Base-by-base conservation (phyloP, 345 rosid species). In the Citrus glauca region DNA sequence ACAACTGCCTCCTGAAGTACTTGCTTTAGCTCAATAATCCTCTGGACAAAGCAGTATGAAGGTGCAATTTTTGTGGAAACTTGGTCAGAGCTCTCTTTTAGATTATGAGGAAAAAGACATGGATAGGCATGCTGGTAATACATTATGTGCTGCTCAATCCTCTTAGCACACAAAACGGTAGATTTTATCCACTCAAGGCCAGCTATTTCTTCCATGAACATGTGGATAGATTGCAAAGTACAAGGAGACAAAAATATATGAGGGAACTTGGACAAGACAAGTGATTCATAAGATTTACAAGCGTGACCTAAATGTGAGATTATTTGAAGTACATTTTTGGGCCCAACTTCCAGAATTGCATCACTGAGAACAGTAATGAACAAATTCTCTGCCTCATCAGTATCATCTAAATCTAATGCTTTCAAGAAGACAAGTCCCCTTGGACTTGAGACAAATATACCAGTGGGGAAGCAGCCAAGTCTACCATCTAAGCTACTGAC, bases 161-260 rank as follows among this genome's bases (percentile, higher is more conserved):
- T 82, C 81, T 82, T 85, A 16, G 86, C 82, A 79, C 82, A 79
- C 68, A 76, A 74, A 16, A 84, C 62, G 55, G 82, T 19, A 42
- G 87, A 80, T 71, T 80, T 85, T 55, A 81, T 48, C 81, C 87
- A 81, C 73, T 85, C 83, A 10, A 88, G 77, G 50, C 83, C 83
- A 40, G 87, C 80, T 59, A 88, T 84, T 74, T 84, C 87, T 73
- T 85, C 87, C 86, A 88, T 84, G 81, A 88, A 75, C 68, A 73
- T 60, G 68, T 32, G 74, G 16, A 88, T 62, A 25, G 86, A 81
- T 71, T 76, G 78, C 37, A 79, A 84, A 71, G 85, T 79, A 73
- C 88, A 85, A 59, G 86, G 82, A 79, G 86, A 88, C 87, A 87
- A 84, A 71, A 84, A 82, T 50, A 88, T 84, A 50, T 73, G 75